phyloP scores from a whole-genome alignment of 441 rosid genomes.

The Eutrema salsugineum region DNA sequence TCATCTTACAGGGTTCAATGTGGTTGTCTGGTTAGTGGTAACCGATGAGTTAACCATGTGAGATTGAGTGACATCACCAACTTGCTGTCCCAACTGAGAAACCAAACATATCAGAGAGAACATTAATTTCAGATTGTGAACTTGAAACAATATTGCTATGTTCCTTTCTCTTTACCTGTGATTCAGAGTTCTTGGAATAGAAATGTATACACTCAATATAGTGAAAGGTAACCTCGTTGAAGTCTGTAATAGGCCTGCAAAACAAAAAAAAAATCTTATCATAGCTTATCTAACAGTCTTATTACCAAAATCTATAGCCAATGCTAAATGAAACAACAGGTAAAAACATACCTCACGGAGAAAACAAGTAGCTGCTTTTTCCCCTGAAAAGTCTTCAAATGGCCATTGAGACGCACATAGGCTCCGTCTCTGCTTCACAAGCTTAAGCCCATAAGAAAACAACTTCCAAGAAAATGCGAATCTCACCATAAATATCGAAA shows the following conservation, averaged over 20 bases:
- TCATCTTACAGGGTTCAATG: conserved; percentile 44
- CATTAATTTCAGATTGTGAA: not conserved
- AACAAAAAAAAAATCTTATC: no score
- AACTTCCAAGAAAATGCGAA: not conserved
- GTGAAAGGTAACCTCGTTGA: conserved; percentile 86
- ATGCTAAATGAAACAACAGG: not conserved
- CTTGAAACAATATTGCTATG: not conserved
- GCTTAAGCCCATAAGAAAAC: conserved; percentile 4
- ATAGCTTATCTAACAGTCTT: not conserved
- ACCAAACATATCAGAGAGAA: conserved; percentile 1
- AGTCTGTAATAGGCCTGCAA: conserved; percentile 72
- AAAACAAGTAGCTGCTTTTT: conserved; percentile 63
- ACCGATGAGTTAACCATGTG: conserved; percentile 35
- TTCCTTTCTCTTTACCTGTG: conserved; percentile 44
- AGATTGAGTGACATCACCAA: conserved; percentile 36
- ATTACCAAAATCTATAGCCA: not conserved
- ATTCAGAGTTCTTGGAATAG: conserved; percentile 52
- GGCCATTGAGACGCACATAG: conserved; percentile 80
- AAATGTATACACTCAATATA: conserved; percentile 78
- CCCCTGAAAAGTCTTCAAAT: conserved; percentile 70
- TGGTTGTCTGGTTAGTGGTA: conserved; percentile 36
- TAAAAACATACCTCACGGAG: conserved; percentile 60
- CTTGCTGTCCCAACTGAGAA: conserved; percentile 34
- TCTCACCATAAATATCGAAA: not conserved
- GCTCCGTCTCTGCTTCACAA: conserved; percentile 57